Evolutionary conservation across 345 rosid species (phyloP).

Genomic region (Populus alba): DNA sequence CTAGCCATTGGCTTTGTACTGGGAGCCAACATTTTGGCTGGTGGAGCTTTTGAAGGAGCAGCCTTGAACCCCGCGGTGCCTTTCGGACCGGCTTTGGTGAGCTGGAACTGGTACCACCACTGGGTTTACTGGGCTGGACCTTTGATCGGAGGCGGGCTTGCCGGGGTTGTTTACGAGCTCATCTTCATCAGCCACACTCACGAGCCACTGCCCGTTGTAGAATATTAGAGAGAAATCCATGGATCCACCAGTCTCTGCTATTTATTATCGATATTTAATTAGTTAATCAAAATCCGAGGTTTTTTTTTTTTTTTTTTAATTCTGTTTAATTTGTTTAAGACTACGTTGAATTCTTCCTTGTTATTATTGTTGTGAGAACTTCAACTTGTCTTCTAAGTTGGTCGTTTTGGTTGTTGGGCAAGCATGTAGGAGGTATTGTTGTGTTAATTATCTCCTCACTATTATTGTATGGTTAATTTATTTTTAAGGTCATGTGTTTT

Average conservation of each 20-base stretch:
- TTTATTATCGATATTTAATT: no score
- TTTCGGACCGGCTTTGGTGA: constrained; percentile 83
- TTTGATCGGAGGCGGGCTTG: constrained; percentile 76
- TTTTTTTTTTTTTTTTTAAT: no score
- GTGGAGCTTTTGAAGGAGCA: constrained; percentile 86
- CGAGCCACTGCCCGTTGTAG: constrained; percentile 44
- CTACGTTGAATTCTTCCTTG: not conserved
- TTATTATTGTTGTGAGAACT: not conserved
- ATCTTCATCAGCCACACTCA: constrained; percentile 58
- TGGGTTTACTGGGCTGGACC: constrained; percentile 98
- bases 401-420: not conserved
- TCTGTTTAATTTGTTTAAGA: not conserved
- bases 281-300: no score
- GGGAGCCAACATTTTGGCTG: constrained; percentile 87
- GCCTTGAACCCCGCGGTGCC: constrained; percentile 95
- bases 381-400: not conserved
- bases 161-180: constrained; percentile 68
- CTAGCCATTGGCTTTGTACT: constrained; percentile 86
- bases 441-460: not conserved
- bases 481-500: no score
- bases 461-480: no score
- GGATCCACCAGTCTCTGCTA: not conserved
- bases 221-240: not conserved
- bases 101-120: constrained; percentile 87
- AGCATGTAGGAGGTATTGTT: not conserved